Conservation (phyloP, 1,139 yeast species). For the Pichia sp. region DNA sequence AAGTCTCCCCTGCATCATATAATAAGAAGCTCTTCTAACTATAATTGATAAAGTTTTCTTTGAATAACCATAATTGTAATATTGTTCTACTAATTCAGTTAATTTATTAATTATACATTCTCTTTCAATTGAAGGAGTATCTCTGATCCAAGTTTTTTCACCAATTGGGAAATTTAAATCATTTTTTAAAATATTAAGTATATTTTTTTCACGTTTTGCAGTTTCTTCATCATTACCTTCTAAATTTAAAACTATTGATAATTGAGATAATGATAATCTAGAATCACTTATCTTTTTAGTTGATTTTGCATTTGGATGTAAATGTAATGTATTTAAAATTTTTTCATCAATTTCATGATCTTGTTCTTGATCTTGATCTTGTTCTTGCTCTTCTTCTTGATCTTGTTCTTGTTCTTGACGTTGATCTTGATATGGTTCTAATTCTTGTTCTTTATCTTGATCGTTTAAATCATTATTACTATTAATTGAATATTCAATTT, state of each 20-base stretch:
- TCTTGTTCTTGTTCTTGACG: not conserved
- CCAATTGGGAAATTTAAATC: constrained; percentile 67
- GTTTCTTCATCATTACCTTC: constrained; percentile 49
- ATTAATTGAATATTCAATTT: too few species aligned
- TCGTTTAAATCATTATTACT: too few species aligned
- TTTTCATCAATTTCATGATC: not conserved
- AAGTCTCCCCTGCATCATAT: constrained; percentile 72
- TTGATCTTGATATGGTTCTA: too few species aligned
- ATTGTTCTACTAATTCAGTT: constrained; percentile 38
- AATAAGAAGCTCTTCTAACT: constrained; percentile 71
- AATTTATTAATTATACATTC: constrained; percentile 44
- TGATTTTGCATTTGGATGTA: not conserved
- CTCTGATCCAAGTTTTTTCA: constrained; percentile 74
- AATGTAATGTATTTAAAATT: not conserved
- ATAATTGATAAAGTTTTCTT: constrained; percentile 57
- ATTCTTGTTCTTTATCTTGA: too few species aligned
- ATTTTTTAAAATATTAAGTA: constrained; percentile 50
- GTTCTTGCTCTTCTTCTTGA: not conserved
- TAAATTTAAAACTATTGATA: constrained; percentile 49
- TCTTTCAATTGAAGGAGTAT: constrained; percentile 53
- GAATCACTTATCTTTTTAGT: constrained; percentile 36
- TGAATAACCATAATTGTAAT: constrained; percentile 46
- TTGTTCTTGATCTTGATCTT: not conserved
- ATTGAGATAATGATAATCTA: constrained; percentile 50
- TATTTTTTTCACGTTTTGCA: constrained; percentile 50